A percentile compares a stretch with the other conserved stretches of the same genome.
These are phyloP conservation scores for Clathrus columnatus DNA, from an alignment of 768 basidiomycete genomes.

Conservation along the genomic window DNA sequence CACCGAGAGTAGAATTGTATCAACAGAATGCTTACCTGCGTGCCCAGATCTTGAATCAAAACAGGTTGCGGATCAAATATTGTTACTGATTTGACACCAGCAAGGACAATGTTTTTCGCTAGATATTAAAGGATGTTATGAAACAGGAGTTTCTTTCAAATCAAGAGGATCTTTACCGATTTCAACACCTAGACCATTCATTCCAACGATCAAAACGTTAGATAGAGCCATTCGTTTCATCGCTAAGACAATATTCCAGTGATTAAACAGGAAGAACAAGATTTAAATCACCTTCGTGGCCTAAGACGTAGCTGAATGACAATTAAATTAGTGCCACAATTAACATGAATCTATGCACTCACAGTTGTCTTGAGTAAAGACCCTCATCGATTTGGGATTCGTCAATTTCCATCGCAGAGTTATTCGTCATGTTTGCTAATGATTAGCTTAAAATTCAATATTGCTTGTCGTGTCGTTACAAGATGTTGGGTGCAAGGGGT, in stretches of 20 bases:
- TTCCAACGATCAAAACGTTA: constrained; percentile 87
- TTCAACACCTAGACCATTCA: constrained; percentile 90
- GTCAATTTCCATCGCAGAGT: constrained; percentile 75
- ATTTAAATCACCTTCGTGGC: constrained; percentile 72
- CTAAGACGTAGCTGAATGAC: constrained; percentile 74
- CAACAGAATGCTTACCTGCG: constrained; percentile 51
- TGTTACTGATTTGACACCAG: constrained; percentile 96
- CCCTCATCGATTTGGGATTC: constrained; percentile 88
- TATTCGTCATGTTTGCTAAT: constrained; percentile 8
- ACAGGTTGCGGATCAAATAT: constrained; percentile 90
- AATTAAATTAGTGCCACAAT: constrained; percentile 15
- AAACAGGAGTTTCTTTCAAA: not conserved
- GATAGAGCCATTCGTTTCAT: constrained; percentile 99
- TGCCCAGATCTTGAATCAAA: constrained; percentile 81
- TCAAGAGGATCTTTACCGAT: constrained; percentile 54
- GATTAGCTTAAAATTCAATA: no score
- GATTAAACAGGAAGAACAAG: not conserved
- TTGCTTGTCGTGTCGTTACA: not conserved
- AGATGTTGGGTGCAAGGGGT: not conserved
- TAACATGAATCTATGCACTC: constrained; percentile 27
- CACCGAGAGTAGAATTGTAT: not conserved
- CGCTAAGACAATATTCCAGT: constrained; percentile 35
- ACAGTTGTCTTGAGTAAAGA: constrained; percentile 89
- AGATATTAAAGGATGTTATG: not conserved
- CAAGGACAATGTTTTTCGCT: constrained; percentile 94